These are phyloP conservation scores for Nectriaceae sp. DNA, from an alignment of 2,329 filamentous ascomycete genomes.

Conservation along the genomic window DNA sequence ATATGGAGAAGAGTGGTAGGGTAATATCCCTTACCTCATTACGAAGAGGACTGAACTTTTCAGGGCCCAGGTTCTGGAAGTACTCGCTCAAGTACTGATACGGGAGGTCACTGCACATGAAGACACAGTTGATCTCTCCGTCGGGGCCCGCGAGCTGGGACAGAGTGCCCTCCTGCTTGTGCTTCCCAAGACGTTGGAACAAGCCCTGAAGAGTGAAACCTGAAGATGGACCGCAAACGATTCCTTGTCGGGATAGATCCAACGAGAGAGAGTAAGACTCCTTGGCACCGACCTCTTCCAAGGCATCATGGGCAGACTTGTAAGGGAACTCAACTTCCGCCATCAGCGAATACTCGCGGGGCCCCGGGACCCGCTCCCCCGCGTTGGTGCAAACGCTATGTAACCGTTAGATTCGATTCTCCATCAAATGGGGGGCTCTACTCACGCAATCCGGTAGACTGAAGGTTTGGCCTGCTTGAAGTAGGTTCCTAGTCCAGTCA, in stretches of 20 bases:
- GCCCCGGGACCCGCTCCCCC: constrained; percentile 60
- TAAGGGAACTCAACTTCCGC: constrained; percentile 59
- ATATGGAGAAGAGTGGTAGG: fast-evolving
- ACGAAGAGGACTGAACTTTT: constrained; percentile 50
- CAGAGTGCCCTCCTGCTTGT: constrained; percentile 47
- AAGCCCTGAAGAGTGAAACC: constrained; percentile 58
- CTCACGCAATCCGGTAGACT: constrained; percentile 40
- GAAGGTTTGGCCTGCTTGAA: constrained; percentile 53
- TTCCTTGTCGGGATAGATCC: constrained; percentile 55
- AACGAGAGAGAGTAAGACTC: constrained; percentile 57
- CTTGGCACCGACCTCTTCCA: constrained; percentile 56
- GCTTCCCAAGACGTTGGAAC: constrained; percentile 49
- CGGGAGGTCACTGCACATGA: constrained; percentile 63
- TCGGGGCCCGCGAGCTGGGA: constrained; percentile 45
- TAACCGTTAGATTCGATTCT: constrained; percentile 7
- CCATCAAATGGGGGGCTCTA: not conserved
- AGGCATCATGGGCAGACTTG: constrained; percentile 52
- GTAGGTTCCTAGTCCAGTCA: constrained; percentile 52
- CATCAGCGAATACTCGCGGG: constrained; percentile 52
- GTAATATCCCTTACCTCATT: constrained; percentile 37
- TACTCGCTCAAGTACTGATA: constrained; percentile 64
- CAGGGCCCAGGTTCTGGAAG: constrained; percentile 53
- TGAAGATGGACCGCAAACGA: constrained; percentile 63
- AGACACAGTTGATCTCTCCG: constrained; percentile 55
- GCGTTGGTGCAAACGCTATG: constrained; percentile 56